Conservation (phyloP, 306 rosid genomes). For the Senna tora region DNA sequence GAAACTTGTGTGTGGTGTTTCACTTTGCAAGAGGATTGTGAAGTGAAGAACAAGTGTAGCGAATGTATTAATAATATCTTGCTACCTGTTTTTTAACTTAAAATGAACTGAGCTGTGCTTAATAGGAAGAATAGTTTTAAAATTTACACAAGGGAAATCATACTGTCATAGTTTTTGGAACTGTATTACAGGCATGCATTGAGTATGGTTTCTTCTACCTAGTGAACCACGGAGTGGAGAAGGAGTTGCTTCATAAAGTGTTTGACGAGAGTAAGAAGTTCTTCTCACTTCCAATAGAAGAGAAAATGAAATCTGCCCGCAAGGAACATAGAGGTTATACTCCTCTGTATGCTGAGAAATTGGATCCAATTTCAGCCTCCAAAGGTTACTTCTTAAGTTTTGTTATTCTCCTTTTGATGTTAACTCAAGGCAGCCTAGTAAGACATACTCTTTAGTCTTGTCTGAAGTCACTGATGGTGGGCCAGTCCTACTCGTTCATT, state of each 20-base stretch:
- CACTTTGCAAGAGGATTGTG: too few relatives aligned
- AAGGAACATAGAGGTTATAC: slow-evolving; percentile 76
- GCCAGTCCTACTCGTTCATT: not conserved
- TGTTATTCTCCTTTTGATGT: not conserved
- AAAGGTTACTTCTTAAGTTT: slow-evolving; percentile 51
- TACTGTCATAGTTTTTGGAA: not conserved
- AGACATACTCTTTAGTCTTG: not conserved
- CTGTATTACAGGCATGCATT: slow-evolving; percentile 59
- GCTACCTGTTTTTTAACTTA: slow-evolving; percentile 1
- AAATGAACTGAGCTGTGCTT: slow-evolving; percentile 2
- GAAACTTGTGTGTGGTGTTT: not conserved
- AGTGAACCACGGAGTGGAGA: slow-evolving; percentile 77
- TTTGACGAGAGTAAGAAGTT: slow-evolving; percentile 58
- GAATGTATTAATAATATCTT: too few relatives aligned
- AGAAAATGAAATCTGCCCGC: slow-evolving; percentile 61
- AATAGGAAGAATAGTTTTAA: not conserved
- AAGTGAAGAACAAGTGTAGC: too few relatives aligned
- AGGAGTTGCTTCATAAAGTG: slow-evolving; percentile 44
- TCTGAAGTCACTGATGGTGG: not conserved
- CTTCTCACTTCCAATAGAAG: slow-evolving; percentile 63
- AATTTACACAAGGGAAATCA: not conserved
- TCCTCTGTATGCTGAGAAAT: slow-evolving; percentile 66
- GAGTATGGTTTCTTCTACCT: slow-evolving; percentile 85
- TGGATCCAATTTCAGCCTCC: slow-evolving; percentile 55
- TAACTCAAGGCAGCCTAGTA: not conserved